Conservation (phyloP, 2,329 filamentous ascomycete species). For the Aspergillus viridinutans region DNA sequence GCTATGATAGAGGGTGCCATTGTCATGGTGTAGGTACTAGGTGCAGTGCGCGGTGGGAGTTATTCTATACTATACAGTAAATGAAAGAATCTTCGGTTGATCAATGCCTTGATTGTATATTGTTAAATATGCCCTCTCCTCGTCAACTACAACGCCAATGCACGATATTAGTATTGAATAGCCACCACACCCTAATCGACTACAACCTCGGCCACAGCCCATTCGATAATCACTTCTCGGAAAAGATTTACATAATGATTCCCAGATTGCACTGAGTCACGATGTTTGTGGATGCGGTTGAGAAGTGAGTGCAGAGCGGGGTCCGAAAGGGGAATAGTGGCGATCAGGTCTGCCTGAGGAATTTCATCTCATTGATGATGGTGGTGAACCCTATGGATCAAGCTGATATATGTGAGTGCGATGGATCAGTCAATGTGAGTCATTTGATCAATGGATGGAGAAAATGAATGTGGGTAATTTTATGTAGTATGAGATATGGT, state of each 20-base stretch:
- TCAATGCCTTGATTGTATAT: background rate
- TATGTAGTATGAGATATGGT: background rate
- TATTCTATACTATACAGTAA: no score
- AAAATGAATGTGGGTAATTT: background rate
- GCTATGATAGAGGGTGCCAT: constrained; percentile 47
- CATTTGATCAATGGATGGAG: background rate
- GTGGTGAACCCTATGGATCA: background rate
- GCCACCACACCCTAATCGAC: background rate
- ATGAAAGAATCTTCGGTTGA: background rate
- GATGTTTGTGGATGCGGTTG: background rate
- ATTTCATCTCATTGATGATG: background rate
- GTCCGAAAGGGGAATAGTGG: constrained; percentile 21
- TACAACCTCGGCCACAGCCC: background rate
- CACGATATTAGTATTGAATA: no score
- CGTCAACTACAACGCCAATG: background rate
- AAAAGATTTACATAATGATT: background rate
- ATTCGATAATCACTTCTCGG: background rate
- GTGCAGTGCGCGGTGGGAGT: background rate
- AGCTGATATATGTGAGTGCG: background rate
- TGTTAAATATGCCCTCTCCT: background rate
- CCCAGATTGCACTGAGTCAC: constrained; percentile 1
- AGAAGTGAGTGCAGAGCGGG: constrained; percentile 15
- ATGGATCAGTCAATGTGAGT: background rate
- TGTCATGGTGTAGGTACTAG: constrained; percentile 1
- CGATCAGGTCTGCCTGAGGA: constrained; percentile 10